A percentile compares a stretch with the other conserved stretches of the same genome.
These are phyloP conservation scores for Scutellaria galericulata DNA, from an alignment of 257 asterid species.

Conservation along the genomic window DNA sequence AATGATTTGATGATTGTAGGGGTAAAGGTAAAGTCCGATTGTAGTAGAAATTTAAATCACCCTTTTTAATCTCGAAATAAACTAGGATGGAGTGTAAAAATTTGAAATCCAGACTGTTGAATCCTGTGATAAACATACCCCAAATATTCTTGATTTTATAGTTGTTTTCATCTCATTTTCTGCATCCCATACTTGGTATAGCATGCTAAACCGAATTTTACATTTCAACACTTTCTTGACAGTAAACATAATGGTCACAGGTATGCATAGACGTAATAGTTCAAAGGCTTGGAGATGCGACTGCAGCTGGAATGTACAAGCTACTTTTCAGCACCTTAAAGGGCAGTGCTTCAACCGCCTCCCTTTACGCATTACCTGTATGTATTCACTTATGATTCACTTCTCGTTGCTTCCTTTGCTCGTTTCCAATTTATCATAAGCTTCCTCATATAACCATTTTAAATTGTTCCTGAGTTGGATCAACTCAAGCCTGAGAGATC, in stretches of 20 bases:
- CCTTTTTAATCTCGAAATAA: too few species aligned
- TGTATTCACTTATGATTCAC: constrained; percentile 21
- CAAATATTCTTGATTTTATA: too few species aligned
- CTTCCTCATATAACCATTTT: not conserved
- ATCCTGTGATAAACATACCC: too few species aligned
- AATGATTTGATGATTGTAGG: too few species aligned
- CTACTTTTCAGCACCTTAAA: constrained; percentile 65
- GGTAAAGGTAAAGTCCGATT: too few species aligned
- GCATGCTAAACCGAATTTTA: not conserved
- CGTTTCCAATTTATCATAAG: not conserved
- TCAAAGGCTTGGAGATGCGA: constrained; percentile 95
- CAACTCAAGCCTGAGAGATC: not conserved
- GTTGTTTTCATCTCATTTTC: too few species aligned
- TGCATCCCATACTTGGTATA: not conserved
- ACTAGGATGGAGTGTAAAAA: too few species aligned
- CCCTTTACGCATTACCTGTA: constrained; percentile 85
- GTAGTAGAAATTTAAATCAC: too few species aligned
- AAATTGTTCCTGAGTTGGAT: not conserved
- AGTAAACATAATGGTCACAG: constrained; percentile 42
- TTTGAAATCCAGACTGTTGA: too few species aligned
- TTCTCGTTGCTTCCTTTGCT: not conserved
- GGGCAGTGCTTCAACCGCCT: constrained; percentile 63
- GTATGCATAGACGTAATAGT: constrained; percentile 96
- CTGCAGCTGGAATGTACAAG: constrained; percentile 96
- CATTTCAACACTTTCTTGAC: not conserved